Evolutionary conservation across 768 basidiomycete species (phyloP), one percentile per base, ranked within the genome.

Genomic region (Amanita inopinata): DNA sequence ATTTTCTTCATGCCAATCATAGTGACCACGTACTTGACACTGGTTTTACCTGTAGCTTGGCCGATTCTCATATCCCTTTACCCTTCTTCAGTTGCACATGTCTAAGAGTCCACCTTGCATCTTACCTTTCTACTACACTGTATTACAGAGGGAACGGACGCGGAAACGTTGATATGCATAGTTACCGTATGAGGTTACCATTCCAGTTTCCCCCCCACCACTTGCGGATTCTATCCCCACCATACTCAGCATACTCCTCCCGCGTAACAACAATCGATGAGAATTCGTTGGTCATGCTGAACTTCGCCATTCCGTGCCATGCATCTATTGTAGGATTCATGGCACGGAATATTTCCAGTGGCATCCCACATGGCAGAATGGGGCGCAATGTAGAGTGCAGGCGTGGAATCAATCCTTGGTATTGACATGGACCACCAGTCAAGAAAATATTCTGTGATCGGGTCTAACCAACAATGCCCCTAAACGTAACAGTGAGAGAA

Each of bases 121-220:
- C 24, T 37, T 9, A 37, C 15, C 22, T 20, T 14, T 22, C 3
- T n/a, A 22, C 8, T 23, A 5, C 24, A 9, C 1, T 10, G 24
- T 25, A 25, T 10, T 25, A 46, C 39, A 22, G 17, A n/a, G n/a
- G n/a, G n/a, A n/a, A n/a, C n/a, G n/a, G n/a, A n/a, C n/a, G n/a
- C n/a, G n/a, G n/a, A n/a, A n/a, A n/a, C n/a, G n/a, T n/a, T n/a
- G n/a, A n/a, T n/a, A 18, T 5, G 48, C 36, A 34, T 8, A 42
- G 5, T 53, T 36, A 56, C 23, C 45, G 28, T 30, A 55, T 48
- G 17, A 52, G 53, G 6, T 55, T 59, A 15, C 59, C 62, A 54
- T 87, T 86, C 81, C 83, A 87, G 57, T 98, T 97, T 5, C 92
- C 82, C 57, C 90, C 90, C 76, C 83, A 88, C 84, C 96, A 96